Conservation (phyloP, 306 rosid genomes). For the Prosopis cineraria region DNA sequence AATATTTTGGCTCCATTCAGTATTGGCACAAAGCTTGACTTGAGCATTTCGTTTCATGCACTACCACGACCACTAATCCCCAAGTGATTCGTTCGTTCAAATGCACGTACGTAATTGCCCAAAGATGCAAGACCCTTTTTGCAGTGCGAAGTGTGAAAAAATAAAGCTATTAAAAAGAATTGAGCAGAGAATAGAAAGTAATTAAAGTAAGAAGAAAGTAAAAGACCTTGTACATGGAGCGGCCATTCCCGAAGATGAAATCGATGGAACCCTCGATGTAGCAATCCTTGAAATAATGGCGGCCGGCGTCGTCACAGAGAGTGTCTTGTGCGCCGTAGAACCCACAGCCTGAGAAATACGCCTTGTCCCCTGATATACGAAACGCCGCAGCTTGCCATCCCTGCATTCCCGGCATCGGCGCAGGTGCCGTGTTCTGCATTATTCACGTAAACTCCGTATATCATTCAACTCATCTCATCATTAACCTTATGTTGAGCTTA, state of each 20-base stretch:
- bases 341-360: constrained; percentile 81
- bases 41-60: neutral
- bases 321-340: constrained; percentile 94
- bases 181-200: neutral
- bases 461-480: too few species aligned
- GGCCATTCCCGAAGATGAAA: constrained; percentile 90
- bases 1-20: neutral
- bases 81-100: neutral
- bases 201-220: neutral
- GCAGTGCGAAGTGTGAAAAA: neutral
- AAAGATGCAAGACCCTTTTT: constrained; percentile 5
- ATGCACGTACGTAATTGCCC: neutral
- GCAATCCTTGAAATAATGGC: constrained; percentile 94
- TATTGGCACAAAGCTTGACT: neutral
- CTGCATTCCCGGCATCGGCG: constrained; percentile 93
- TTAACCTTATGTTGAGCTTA: too few species aligned
- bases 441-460: neutral
- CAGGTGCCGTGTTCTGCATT: constrained; percentile 86
- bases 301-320: constrained; percentile 87
- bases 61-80: neutral
- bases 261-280: constrained; percentile 88
- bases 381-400: constrained; percentile 95
- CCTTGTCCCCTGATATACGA: constrained; percentile 83
- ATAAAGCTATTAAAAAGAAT: neutral
- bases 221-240: constrained; percentile 86